Percentiles rank a stretch among this genome's conserved stretches.
Evolutionary conservation across 2,329 filamentous ascomycete species (phyloP).

Genomic region (Teratosphaeria gauchensis): DNA sequence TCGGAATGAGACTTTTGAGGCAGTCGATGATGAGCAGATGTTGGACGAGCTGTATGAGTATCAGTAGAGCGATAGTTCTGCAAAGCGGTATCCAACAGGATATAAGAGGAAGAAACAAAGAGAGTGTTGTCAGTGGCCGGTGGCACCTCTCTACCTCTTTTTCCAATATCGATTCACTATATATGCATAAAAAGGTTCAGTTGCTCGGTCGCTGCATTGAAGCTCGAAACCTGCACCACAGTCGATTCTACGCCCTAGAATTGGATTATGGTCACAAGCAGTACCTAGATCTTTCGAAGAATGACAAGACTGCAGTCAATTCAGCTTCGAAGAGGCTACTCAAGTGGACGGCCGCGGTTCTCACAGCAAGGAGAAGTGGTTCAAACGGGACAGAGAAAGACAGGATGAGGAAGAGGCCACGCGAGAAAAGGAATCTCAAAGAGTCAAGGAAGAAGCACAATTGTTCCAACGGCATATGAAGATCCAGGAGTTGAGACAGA

Average conservation of each 20-base stretch:
- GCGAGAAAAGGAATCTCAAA: constrained; percentile 41
- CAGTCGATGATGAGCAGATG: constrained; percentile 28
- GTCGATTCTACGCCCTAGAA: constrained; percentile 33
- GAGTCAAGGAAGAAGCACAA: constrained; percentile 39
- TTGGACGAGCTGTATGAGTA: constrained; percentile 33
- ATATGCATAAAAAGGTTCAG: constrained; percentile 27
- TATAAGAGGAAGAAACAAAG: no score
- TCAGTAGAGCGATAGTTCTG: no score
- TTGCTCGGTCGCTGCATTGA: constrained; percentile 26
- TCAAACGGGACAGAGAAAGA: constrained; percentile 33
- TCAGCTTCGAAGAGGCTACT: neutral
- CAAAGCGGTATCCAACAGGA: no score
- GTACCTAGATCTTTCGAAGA: constrained; percentile 30
- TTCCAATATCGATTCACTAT: no score
- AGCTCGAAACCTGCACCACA: constrained; percentile 34
- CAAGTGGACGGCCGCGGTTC: neutral
- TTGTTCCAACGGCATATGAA: constrained; percentile 41
- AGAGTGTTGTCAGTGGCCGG: no score
- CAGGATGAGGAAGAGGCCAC: constrained; percentile 37
- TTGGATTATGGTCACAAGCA: constrained; percentile 37
- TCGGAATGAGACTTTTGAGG: constrained; percentile 32
- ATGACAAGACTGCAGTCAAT: constrained; percentile 16
- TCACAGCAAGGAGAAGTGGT: neutral
- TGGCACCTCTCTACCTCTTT: no score
- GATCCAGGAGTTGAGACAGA: constrained; percentile 32